These are phyloP conservation scores for Botryotinia convoluta DNA, from an alignment of 2,329 filamentous ascomycete genomes.

Conservation along the genomic window DNA sequence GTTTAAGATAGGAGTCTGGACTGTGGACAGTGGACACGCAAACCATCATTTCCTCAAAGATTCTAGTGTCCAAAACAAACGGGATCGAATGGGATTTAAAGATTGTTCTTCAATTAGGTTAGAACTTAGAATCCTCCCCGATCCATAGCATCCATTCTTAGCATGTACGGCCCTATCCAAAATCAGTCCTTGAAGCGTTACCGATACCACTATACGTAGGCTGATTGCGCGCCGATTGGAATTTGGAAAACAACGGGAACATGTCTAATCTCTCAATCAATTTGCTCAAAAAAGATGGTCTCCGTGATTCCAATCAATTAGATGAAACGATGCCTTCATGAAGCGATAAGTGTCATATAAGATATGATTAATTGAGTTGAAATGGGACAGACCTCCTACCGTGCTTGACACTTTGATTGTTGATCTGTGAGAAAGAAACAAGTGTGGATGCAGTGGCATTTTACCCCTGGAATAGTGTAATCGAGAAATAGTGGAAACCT, in stretches of 20 bases:
- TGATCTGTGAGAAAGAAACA: constrained; percentile 13
- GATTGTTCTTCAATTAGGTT: neutral
- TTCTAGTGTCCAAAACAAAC: constrained; percentile 7
- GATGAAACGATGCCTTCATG: neutral
- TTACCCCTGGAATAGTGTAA: constrained; percentile 23
- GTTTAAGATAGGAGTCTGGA: constrained; percentile 1
- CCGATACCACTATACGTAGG: neutral
- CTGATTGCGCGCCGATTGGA: neutral
- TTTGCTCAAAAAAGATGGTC: neutral
- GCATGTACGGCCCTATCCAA: neutral
- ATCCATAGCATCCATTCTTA: neutral
- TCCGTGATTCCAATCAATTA: constrained; percentile 6
- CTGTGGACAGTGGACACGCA: neutral
- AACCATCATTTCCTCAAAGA: neutral
- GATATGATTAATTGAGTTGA: neutral
- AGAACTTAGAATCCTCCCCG: neutral
- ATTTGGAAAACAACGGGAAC: neutral
- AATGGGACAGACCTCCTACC: constrained; percentile 4
- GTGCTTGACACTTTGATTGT: constrained; percentile 17
- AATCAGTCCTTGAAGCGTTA: neutral
- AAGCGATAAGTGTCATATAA: neutral
- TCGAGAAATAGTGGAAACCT: constrained; percentile 5
- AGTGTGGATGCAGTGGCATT: constrained; percentile 13
- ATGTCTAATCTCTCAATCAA: neutral
- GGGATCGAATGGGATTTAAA: neutral